These are phyloP conservation scores for Ceratobasidium sp. DNA, from an alignment of 1,284 basidiomycete genomes.

Conservation along the genomic window DNA sequence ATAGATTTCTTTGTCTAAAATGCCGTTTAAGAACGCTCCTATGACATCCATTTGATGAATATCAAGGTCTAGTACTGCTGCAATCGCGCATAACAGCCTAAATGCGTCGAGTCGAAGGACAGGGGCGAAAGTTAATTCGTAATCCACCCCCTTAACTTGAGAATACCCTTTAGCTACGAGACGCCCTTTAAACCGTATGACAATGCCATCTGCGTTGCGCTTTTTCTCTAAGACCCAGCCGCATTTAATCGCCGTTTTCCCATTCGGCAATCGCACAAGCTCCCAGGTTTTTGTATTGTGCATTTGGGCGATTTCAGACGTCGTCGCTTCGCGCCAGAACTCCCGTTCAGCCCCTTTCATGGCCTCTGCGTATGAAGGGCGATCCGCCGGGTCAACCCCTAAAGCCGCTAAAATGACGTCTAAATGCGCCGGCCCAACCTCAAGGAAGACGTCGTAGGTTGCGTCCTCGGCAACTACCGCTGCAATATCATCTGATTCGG, in stretches of 20 bases:
- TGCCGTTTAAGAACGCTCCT: constrained; percentile 53
- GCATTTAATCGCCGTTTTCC: constrained; percentile 14
- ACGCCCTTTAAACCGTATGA: constrained; percentile 2
- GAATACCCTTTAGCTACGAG: constrained; percentile 17
- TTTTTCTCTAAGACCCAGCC: constrained; percentile 11
- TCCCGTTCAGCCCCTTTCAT: constrained; percentile 21
- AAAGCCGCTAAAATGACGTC: too few relatives aligned
- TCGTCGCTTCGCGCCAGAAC: constrained; percentile 19
- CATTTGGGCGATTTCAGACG: constrained; percentile 3
- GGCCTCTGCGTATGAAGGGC: background rate
- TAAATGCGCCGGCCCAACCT: too few relatives aligned
- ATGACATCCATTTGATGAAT: constrained; percentile 52
- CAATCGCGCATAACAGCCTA: constrained; percentile 51
- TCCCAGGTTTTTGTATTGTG: constrained; percentile 1
- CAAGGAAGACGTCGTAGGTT: too few relatives aligned
- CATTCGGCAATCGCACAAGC: constrained; percentile 7
- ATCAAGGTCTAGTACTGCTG: constrained; percentile 52
- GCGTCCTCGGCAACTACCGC: too few relatives aligned
- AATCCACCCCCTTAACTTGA: constrained; percentile 10
- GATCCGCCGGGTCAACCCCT: background rate
- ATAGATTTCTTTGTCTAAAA: constrained; percentile 51
- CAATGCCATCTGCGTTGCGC: constrained; percentile 3
- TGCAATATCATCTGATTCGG: too few relatives aligned
- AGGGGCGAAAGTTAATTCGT: constrained; percentile 21
- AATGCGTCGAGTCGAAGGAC: constrained; percentile 14